These are phyloP conservation scores for Aspergillus alliaceus DNA, from an alignment of 2,329 filamentous ascomycete species.

Conservation along the genomic window DNA sequence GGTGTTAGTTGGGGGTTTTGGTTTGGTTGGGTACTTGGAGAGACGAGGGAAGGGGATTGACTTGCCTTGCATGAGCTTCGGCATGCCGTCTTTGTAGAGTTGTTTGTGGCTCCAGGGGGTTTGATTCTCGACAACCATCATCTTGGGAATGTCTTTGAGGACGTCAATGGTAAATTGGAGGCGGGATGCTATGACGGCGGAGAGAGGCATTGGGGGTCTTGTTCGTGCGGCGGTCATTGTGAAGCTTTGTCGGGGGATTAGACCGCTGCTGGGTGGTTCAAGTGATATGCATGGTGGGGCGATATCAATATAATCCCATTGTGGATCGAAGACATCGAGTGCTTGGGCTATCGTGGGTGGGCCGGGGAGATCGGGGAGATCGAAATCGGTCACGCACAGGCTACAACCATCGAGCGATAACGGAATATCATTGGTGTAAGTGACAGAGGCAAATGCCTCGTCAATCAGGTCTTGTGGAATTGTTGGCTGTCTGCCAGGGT, in stretches of 20 bases:
- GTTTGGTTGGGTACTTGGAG: too few species aligned
- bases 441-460: background rate
- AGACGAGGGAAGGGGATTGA: too few species aligned
- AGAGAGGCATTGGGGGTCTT: constrained; percentile 13
- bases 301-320: background rate
- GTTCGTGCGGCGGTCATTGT: background rate
- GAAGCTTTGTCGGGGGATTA: background rate
- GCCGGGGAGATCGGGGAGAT: background rate
- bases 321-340: constrained; percentile 1
- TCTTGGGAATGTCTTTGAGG: constrained; percentile 43
- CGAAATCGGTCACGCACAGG: background rate
- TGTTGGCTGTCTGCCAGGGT: constrained; percentile 33
- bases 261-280: background rate
- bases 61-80: constrained; percentile 51
- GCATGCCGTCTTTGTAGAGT: constrained; percentile 56
- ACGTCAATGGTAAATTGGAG: constrained; percentile 44
- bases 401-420: background rate
- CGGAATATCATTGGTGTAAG: background rate
- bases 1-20: too few species aligned
- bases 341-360: background rate
- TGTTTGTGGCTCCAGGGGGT: constrained; percentile 56
- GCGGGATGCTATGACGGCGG: constrained; percentile 25
- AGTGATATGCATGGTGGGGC: background rate
- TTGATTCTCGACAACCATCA: constrained; percentile 51
- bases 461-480: background rate